These are phyloP conservation scores for Mycena amicta DNA, from an alignment of 768 basidiomycete species.

Conservation along the genomic window DNA sequence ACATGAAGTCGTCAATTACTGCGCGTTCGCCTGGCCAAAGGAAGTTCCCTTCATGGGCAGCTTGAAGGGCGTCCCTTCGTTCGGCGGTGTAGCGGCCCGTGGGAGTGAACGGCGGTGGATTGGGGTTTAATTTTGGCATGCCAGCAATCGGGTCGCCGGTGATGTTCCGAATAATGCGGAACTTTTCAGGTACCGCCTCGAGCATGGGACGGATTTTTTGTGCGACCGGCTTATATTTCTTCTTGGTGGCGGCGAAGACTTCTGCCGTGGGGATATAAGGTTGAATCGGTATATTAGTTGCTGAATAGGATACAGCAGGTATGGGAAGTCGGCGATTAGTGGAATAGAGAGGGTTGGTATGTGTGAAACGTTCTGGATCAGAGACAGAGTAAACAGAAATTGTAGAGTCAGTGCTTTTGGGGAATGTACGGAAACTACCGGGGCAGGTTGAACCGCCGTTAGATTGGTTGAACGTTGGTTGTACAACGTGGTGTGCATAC, in stretches of 20 bases:
- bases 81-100: constrained; percentile 20
- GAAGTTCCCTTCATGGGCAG: constrained; percentile 20
- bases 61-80: constrained; percentile 15
- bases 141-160: constrained; percentile 25
- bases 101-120: constrained; percentile 24
- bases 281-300: too few species aligned
- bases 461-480: neutral
- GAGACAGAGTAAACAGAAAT: too few species aligned
- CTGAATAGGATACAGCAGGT: too few species aligned
- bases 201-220: too few species aligned
- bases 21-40: constrained; percentile 29
- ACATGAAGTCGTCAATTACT: constrained; percentile 24
- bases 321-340: too few species aligned
- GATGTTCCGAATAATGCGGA: too few species aligned
- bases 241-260: too few species aligned
- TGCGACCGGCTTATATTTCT: constrained; percentile 23
- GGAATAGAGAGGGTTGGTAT: too few species aligned
- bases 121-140: constrained; percentile 13
- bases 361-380: too few species aligned
- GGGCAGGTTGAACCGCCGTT: neutral
- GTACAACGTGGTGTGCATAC: neutral
- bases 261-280: too few species aligned
- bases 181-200: constrained; percentile 19
- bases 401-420: constrained; percentile 32
- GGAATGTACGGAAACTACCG: constrained; percentile 20